phyloP scores from a whole-genome alignment of 1,284 basidiomycete genomes.

The Puccinia brachypodii region DNA sequence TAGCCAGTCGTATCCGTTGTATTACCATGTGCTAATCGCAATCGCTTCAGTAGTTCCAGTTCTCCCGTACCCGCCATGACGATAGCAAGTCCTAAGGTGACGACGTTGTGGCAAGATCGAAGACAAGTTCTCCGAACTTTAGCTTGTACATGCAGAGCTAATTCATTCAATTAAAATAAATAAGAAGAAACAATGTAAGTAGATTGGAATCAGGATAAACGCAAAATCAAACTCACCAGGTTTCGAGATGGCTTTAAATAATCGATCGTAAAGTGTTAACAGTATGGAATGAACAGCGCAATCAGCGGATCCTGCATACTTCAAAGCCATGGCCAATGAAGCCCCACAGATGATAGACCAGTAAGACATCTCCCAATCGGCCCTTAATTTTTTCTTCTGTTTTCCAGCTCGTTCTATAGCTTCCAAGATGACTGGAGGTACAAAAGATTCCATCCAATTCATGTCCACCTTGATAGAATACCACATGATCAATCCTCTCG shows the following conservation, averaged over 20 bases:
- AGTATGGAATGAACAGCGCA: slow-evolving; percentile 81
- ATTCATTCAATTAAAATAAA: slow-evolving; percentile 32
- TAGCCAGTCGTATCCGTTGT: slow-evolving; percentile 76
- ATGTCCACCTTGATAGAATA: slow-evolving; percentile 69
- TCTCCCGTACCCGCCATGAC: slow-evolving; percentile 97
- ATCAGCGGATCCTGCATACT: slow-evolving; percentile 86
- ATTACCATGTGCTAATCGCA: slow-evolving; percentile 88
- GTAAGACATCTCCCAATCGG: slow-evolving; percentile 74
- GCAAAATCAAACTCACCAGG: slow-evolving; percentile 56
- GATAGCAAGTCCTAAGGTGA: slow-evolving; percentile 79
- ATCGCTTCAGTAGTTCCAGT: slow-evolving; percentile 79
- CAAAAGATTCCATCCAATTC: slow-evolving; percentile 74
- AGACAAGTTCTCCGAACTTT: slow-evolving; percentile 76
- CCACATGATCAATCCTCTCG: slow-evolving; percentile 84
- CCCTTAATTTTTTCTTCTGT: slow-evolving; percentile 64
- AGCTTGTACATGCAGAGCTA: slow-evolving; percentile 45
- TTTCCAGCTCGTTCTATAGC: slow-evolving; percentile 61
- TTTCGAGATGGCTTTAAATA: slow-evolving; percentile 61
- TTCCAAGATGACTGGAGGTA: slow-evolving; percentile 70
- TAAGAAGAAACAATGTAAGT: slow-evolving; percentile 57
- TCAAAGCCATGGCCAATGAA: slow-evolving; percentile 86
- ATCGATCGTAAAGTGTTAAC: slow-evolving; percentile 75
- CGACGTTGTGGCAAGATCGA: slow-evolving; percentile 82
- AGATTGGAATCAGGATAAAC: slow-evolving; percentile 62
- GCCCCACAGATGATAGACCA: slow-evolving; percentile 85